Conservation (phyloP, 192 early-diverging fungal species). For the Chytriomyces hyalinus region DNA sequence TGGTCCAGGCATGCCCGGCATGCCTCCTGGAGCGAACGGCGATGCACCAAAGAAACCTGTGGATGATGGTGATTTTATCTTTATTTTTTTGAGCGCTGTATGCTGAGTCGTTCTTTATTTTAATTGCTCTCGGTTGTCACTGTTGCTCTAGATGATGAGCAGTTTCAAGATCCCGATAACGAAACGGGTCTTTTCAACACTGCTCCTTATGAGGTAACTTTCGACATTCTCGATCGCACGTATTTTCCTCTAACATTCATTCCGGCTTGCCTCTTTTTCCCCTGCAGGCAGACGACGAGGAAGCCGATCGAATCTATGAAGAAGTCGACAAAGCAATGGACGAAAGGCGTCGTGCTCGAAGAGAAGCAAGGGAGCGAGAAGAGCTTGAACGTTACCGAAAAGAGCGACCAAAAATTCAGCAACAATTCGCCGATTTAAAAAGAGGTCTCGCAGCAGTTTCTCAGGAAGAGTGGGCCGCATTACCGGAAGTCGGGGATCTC, state of each 20-base stretch:
- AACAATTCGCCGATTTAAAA: constrained; percentile 91
- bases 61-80: constrained; percentile 22
- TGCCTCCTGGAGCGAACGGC: constrained; percentile 37
- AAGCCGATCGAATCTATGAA: constrained; percentile 92
- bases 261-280: no score
- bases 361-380: constrained; percentile 77
- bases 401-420: constrained; percentile 80
- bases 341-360: constrained; percentile 73
- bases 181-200: constrained; percentile 88
- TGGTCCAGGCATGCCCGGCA: neutral
- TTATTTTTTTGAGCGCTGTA: neutral
- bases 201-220: constrained; percentile 79
- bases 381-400: constrained; percentile 69
- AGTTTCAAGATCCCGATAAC: constrained; percentile 90
- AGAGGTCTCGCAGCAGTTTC: constrained; percentile 75
- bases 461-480: constrained; percentile 84
- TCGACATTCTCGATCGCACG: no score
- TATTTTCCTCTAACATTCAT: no score
- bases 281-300: constrained; percentile 79
- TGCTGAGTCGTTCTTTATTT: no score
- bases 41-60: constrained; percentile 39
- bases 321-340: constrained; percentile 91
- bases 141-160: constrained; percentile 61
- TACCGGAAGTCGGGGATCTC: constrained; percentile 86
- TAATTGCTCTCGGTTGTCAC: neutral